Evolutionary conservation across 2,329 filamentous ascomycete genomes (phyloP).

Genomic region (Exophiala aquamarina): DNA sequence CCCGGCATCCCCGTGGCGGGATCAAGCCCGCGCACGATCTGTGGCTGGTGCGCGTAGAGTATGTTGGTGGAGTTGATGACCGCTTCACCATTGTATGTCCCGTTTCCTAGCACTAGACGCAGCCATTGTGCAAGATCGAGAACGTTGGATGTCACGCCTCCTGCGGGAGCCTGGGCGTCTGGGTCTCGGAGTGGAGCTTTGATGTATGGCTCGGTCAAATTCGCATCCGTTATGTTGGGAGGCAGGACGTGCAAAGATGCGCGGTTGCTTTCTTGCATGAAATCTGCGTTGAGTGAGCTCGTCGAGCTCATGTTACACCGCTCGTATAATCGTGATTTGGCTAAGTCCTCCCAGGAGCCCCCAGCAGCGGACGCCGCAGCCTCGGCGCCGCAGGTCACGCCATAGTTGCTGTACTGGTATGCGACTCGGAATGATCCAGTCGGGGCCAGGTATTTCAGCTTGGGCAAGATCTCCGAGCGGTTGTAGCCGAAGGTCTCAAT

Average conservation of each 20-base stretch:
- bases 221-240: background rate
- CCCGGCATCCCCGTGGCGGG: background rate
- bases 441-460: slow-evolving; percentile 1
- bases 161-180: slow-evolving; percentile 5
- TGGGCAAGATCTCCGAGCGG: slow-evolving; percentile 1
- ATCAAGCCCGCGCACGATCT: slow-evolving; percentile 4
- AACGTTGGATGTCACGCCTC: slow-evolving; percentile 3
- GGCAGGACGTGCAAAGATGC: background rate
- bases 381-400: slow-evolving; percentile 2
- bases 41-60: slow-evolving; percentile 2
- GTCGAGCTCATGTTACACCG: slow-evolving; percentile 5
- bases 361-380: background rate
- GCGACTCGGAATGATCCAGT: slow-evolving; percentile 1
- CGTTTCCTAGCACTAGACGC: slow-evolving; percentile 1
- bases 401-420: slow-evolving; percentile 11
- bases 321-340: slow-evolving; percentile 1
- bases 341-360: background rate
- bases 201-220: slow-evolving; percentile 3
- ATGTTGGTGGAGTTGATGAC: background rate
- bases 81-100: background rate
- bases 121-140: slow-evolving; percentile 6
- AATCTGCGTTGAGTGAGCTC: background rate
- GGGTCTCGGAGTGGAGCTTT: slow-evolving; percentile 1
- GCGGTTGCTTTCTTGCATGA: background rate
- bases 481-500: slow-evolving; percentile 3